Evolutionary conservation across 306 rosid genomes (phyloP).

Genomic region (Lithocarpus polystachyus): DNA sequence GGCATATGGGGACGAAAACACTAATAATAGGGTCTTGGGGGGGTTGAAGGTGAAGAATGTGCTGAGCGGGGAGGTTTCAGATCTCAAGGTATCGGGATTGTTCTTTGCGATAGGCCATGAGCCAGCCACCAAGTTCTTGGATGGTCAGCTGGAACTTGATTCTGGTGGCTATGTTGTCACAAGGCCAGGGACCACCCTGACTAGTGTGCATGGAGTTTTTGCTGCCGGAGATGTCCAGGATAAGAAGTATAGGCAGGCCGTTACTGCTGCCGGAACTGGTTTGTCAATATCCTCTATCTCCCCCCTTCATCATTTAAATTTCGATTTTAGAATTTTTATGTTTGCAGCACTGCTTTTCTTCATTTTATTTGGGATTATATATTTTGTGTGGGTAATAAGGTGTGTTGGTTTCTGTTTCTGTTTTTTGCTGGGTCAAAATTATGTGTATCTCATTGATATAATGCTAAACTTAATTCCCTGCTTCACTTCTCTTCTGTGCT

Average conservation of each 20-base stretch:
- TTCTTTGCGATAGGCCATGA: conserved; percentile 90
- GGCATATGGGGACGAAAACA: conserved; percentile 49
- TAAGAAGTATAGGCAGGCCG: conserved; percentile 90
- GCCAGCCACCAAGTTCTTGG: conserved; percentile 78
- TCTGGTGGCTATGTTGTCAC: conserved; percentile 68
- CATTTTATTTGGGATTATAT: too few relatives aligned
- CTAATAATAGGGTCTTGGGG: conserved; percentile 37
- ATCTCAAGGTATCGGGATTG: conserved; percentile 68
- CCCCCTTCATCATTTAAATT: neutral
- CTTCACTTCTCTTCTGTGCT: too few relatives aligned
- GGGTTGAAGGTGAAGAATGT: conserved; percentile 69
- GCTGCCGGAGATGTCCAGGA: conserved; percentile 96
- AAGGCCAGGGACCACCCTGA: conserved; percentile 57
- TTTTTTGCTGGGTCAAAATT: too few relatives aligned
- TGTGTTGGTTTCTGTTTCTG: too few relatives aligned
- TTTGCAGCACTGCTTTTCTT: too few relatives aligned
- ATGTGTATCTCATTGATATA: too few relatives aligned
- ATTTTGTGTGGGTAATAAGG: too few relatives aligned
- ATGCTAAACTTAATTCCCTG: too few relatives aligned
- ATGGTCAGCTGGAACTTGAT: conserved; percentile 64
- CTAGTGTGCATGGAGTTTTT: conserved; percentile 75
- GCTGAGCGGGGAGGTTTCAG: conserved; percentile 47
- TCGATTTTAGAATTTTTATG: too few relatives aligned
- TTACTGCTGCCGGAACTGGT: conserved; percentile 90
- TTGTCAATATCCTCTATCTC: neutral